Percentiles rank a stretch among this genome's conserved stretches.
Conservation (phyloP, 73 alveolate genomes). For the Paramecium octaurelia region DNA sequence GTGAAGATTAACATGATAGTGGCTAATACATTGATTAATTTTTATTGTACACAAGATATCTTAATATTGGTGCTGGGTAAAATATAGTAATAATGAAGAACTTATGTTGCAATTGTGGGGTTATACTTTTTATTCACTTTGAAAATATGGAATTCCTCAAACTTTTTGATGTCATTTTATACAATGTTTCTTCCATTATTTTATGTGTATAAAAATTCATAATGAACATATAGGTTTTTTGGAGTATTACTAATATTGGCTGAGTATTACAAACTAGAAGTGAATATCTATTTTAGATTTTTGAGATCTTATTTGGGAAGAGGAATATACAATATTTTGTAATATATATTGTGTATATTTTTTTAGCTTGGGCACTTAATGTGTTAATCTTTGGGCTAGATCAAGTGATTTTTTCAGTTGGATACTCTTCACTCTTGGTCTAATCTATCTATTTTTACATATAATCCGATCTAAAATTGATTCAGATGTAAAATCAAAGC, state of each 20-base stretch:
- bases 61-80: conserved; percentile 34
- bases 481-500: neutral
- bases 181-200: conserved; percentile 30
- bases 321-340: conserved; percentile 34
- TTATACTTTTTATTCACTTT: neutral
- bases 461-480: neutral
- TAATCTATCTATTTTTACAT: conserved; percentile 1
- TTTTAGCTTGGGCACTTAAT: neutral
- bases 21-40: neutral
- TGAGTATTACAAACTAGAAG: neutral
- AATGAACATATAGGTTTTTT: neutral
- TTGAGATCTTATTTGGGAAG: conserved; percentile 45
- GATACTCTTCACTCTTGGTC: neutral
- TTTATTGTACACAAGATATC: neutral
- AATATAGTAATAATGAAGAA: neutral
- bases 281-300: conserved; percentile 11
- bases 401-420: neutral
- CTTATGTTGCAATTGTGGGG: neutral
- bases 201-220: neutral
- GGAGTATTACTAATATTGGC: neutral
- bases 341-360: neutral
- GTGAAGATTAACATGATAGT: neutral
- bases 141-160: neutral
- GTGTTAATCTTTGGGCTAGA: neutral
- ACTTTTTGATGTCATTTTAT: conserved; percentile 17